Conservation (phyloP, 1,284 basidiomycete species). For the Ganoderma resinaceum region DNA sequence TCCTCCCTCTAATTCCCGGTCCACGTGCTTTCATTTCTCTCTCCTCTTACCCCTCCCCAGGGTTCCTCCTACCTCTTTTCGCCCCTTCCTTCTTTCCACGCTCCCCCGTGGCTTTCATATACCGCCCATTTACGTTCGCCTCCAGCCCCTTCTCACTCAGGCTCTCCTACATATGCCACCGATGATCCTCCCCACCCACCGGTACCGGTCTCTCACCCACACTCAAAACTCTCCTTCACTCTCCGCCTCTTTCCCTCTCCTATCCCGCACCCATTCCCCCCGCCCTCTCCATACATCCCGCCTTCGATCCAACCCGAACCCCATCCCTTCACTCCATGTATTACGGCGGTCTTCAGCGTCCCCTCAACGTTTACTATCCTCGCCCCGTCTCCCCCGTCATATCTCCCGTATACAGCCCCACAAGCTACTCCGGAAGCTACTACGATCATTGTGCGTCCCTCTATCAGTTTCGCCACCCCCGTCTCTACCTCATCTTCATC, state of each 20-base stretch:
- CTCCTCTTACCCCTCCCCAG: conserved; percentile 26
- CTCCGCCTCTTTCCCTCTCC: conserved; percentile 3
- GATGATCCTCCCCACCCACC: conserved; percentile 20
- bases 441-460: conserved; percentile 33
- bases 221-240: conserved; percentile 20
- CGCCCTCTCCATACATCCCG: conserved; percentile 10
- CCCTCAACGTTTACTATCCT: conserved; percentile 31
- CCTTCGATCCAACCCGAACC: neutral
- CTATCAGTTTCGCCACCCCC: neutral
- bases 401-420: conserved; percentile 33
- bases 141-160: conserved; percentile 13
- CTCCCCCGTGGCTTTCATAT: conserved; percentile 41
- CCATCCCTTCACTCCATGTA: conserved; percentile 17
- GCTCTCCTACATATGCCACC: conserved; percentile 23
- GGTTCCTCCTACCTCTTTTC: conserved; percentile 33
- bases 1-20: conserved; percentile 10
- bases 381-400: conserved; percentile 27
- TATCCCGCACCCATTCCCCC: conserved; percentile 4
- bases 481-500: neutral
- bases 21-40: conserved; percentile 39
- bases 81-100: conserved; percentile 26
- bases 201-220: neutral
- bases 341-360: conserved; percentile 27
- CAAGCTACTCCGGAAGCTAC: conserved; percentile 31
- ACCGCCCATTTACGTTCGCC: conserved; percentile 21